phyloP scores from a whole-genome alignment of 306 rosid genomes.

The Sophora flavescens region DNA sequence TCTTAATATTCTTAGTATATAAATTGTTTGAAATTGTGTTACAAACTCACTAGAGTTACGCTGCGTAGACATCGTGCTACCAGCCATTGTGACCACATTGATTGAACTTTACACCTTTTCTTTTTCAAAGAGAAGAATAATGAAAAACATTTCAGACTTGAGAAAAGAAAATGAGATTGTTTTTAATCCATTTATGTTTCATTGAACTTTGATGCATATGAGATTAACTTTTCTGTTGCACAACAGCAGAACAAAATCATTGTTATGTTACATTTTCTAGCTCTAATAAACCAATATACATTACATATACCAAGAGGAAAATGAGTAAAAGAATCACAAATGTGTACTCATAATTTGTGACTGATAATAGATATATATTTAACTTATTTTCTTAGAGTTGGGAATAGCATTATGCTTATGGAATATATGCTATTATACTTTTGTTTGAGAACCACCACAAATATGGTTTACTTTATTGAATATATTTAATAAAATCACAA shows the following conservation, averaged over 20 bases:
- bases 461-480: slow-evolving; percentile 62
- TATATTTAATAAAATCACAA: slow-evolving; percentile 49
- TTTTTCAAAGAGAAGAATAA: slow-evolving; percentile 5
- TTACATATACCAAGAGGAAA: not conserved
- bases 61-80: not conserved
- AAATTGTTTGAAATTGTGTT: not conserved
- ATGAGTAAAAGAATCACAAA: not conserved
- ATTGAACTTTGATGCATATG: not conserved
- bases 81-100: not conserved
- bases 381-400: slow-evolving; percentile 31
- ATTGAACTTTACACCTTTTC: not conserved
- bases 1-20: not conserved
- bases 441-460: slow-evolving; percentile 52
- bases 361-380: not conserved
- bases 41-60: not conserved
- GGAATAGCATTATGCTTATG: slow-evolving; percentile 17
- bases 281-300: not conserved
- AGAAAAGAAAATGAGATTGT: not conserved
- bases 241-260: not conserved
- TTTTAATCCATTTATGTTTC: not conserved
- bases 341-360: not conserved
- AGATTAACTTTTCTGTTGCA: not conserved
- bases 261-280: not conserved
- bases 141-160: not conserved
- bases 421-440: not conserved